Conservation (phyloP, 768 basidiomycete species). For the Leccinum longicurvipes region DNA sequence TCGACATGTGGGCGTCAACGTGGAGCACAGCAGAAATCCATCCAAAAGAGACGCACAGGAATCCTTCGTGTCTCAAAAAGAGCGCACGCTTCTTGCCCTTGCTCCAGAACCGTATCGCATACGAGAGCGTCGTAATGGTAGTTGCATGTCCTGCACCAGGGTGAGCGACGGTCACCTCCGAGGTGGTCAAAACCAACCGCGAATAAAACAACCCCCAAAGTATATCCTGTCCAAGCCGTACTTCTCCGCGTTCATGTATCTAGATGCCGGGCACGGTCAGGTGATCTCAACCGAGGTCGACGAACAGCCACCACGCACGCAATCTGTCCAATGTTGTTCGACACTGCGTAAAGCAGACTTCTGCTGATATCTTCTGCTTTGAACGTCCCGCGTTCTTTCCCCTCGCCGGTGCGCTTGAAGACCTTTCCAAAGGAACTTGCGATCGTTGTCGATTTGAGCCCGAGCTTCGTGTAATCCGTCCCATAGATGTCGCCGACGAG, state of each 20-base stretch:
- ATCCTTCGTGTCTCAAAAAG: conserved; percentile 97
- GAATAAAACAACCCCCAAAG: conserved; percentile 98
- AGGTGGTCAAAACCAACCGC: conserved; percentile 57
- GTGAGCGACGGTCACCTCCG: background rate
- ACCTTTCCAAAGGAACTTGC: conserved; percentile 99
- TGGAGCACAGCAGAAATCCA: background rate
- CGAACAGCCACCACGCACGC: conserved; percentile 64
- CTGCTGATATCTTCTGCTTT: conserved; percentile 91
- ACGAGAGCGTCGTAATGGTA: conserved; percentile 95
- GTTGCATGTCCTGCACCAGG: conserved; percentile 78
- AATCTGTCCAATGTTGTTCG: conserved; percentile 99
- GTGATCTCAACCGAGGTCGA: background rate
- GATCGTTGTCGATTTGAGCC: conserved; percentile 96
- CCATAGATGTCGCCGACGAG: conserved; percentile 99
- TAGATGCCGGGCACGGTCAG: conserved; percentile 17
- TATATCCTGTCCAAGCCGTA: conserved; percentile 95
- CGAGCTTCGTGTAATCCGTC: conserved; percentile 93
- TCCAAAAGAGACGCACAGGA: conserved; percentile 64
- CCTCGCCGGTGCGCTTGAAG: conserved; percentile 76
- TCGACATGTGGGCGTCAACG: background rate
- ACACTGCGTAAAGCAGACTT: conserved; percentile 92
- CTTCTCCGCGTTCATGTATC: conserved; percentile 99
- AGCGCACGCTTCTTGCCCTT: conserved; percentile 95
- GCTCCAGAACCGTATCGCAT: conserved; percentile 99
- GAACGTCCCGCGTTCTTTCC: conserved; percentile 61